Percentiles rank a stretch among this genome's conserved stretches.
Evolutionary conservation across 495 filamentous ascomycete species (phyloP).

Genomic region (Extremus antarcticus): DNA sequence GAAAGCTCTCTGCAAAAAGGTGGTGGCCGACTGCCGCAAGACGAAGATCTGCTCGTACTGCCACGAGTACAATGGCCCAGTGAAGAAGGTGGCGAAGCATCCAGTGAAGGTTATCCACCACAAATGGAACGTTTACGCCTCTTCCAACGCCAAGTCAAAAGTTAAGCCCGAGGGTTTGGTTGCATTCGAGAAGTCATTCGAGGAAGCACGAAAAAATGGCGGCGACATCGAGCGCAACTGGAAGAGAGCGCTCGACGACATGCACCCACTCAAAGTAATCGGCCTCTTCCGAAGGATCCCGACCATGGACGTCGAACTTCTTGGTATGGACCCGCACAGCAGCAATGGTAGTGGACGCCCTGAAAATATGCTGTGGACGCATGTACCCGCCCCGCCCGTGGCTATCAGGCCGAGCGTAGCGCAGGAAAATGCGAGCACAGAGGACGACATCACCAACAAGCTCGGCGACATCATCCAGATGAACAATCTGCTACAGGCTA

Average conservation of each 20-base stretch:
- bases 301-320: slow-evolving; percentile 76
- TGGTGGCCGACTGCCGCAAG: slow-evolving; percentile 82
- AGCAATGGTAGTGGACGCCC: slow-evolving; percentile 63
- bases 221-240: slow-evolving; percentile 81
- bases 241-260: slow-evolving; percentile 82
- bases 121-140: slow-evolving; percentile 76
- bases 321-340: slow-evolving; percentile 76
- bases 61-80: slow-evolving; percentile 68
- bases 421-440: slow-evolving; percentile 82
- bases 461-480: slow-evolving; percentile 87
- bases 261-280: slow-evolving; percentile 80
- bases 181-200: slow-evolving; percentile 73
- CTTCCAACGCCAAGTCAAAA: slow-evolving; percentile 76
- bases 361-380: slow-evolving; percentile 97
- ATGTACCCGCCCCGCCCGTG: slow-evolving; percentile 83
- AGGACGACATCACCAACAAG: slow-evolving; percentile 93
- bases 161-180: slow-evolving; percentile 64
- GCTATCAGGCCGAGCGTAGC: slow-evolving; percentile 87
- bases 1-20: slow-evolving; percentile 66
- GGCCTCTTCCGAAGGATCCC: slow-evolving; percentile 83
- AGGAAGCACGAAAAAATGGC: slow-evolving; percentile 58
- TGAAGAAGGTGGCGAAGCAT: slow-evolving; percentile 67
- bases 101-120: slow-evolving; percentile 89
- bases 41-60: slow-evolving; percentile 66
- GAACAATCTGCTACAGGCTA: slow-evolving; percentile 69